Conservation (phyloP, 768 basidiomycete species). For the Lenzites betulinus region DNA sequence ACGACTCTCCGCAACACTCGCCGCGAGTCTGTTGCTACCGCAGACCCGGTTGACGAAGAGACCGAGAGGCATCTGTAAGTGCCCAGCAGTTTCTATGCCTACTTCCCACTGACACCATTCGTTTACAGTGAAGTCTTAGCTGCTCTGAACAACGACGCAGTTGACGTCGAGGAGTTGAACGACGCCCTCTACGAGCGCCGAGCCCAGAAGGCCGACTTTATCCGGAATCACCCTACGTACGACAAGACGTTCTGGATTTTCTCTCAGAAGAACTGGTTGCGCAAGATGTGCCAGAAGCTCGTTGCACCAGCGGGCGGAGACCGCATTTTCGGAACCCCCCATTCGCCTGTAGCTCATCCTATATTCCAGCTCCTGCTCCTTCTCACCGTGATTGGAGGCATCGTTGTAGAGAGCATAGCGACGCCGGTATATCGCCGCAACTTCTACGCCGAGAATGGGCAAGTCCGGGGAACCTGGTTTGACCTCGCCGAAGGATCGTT, state of each 20-base stretch:
- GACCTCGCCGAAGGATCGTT: conserved; percentile 77
- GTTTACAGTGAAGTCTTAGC: conserved; percentile 65
- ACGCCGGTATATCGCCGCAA: conserved; percentile 81
- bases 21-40: conserved; percentile 33
- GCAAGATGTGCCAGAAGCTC: conserved; percentile 77
- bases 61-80: conserved; percentile 75
- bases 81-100: not conserved
- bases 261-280: conserved; percentile 72
- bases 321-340: conserved; percentile 80
- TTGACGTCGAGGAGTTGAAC: conserved; percentile 51
- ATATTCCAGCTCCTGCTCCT: conserved; percentile 77
- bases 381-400: conserved; percentile 74
- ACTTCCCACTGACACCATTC: not conserved
- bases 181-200: conserved; percentile 70
- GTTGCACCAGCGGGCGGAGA: conserved; percentile 84
- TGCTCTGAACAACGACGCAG: conserved; percentile 56
- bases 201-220: conserved; percentile 84
- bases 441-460: conserved; percentile 63
- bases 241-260: conserved; percentile 92
- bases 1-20: conserved; percentile 48
- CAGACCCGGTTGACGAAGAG: conserved; percentile 51
- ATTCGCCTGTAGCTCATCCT: conserved; percentile 63
- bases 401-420: conserved; percentile 80
- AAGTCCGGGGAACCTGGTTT: conserved; percentile 80
- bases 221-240: conserved; percentile 83